Base-by-base conservation (phyloP, 169 alveolate species). In the Amoebophrya sp. region DNA sequence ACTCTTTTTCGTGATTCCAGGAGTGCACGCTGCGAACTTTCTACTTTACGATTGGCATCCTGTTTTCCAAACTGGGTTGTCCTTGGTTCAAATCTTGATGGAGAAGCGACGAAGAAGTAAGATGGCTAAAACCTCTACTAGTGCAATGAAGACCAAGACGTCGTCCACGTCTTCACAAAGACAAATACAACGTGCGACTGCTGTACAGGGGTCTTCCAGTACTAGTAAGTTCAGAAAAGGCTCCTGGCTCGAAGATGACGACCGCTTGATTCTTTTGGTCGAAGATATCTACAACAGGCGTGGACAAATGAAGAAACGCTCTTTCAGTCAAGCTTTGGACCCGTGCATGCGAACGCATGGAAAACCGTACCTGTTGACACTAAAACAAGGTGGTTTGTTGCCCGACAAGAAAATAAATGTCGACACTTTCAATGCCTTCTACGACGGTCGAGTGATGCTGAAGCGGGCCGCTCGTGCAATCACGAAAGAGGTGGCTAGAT, bases 221-320 rank as follows among this genome's bases (percentile, higher is more conserved):
- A n/a, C n/a, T n/a, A n/a, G n/a, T n/a, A n/a, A n/a, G n/a, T n/a
- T n/a, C n/a, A n/a, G n/a, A n/a, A n/a, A n/a, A 47, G 65, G 29
- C 18, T 47, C 65, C 29, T 18, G 29, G 65, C 65, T 12, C 29
- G 65, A 18, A 18, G n/a, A 65, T 29, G 1, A 6, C 2, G 83
- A 65, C 33, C 83, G 83, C 3, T 36, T 65, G 36, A 65, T 36
- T 29, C 83, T 65, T 6, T 10, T 65, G 39, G 83, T 65, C 83
- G 83, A 65, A 26, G 83, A 65, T 36, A 65, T 65, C 83, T 65
- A 65, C 83, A 65, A 65, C n/a, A 29, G 83, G 83, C 83, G 83
- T 29, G 0, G 2, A 6, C 83, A 65, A 36, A 65, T 65, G 83
- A 65, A 65, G 83, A 6, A 29, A 65, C 83, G 83, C 83, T 26